Conservation (phyloP, 1,284 basidiomycete genomes). For the Mycena citricolor region DNA sequence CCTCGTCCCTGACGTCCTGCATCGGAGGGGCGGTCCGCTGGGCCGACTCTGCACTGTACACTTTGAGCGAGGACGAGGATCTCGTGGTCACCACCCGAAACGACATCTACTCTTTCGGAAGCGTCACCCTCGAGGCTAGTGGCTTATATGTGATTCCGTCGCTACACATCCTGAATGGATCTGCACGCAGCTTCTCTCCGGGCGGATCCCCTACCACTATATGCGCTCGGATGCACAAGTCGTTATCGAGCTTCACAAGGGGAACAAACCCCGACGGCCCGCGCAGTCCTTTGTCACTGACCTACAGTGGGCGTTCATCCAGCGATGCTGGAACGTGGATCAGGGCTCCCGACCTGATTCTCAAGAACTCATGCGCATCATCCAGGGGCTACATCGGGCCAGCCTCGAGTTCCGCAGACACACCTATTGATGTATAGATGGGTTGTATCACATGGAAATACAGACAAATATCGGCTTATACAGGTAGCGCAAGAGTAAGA, state of each 20-base stretch:
- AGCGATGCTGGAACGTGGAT: slow-evolving; percentile 38
- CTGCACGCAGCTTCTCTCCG: slow-evolving; percentile 35
- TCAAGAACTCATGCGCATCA: slow-evolving; percentile 25
- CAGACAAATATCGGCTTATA: too few relatives aligned
- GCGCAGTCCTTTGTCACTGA: slow-evolving; percentile 38
- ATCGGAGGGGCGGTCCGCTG: slow-evolving; percentile 41
- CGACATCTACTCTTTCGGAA: slow-evolving; percentile 44
- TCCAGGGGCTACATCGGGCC: slow-evolving; percentile 24
- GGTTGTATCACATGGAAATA: too few relatives aligned
- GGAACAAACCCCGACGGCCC: slow-evolving; percentile 40
- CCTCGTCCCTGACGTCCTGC: slow-evolving; percentile 28
- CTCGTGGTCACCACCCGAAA: slow-evolving; percentile 29
- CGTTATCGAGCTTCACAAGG: slow-evolving; percentile 40
- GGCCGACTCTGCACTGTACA: slow-evolving; percentile 37
- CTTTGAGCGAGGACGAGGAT: slow-evolving; percentile 24
- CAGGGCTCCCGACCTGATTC: slow-evolving; percentile 30
- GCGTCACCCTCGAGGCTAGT: slow-evolving; percentile 41
- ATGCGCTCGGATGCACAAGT: slow-evolving; percentile 41
- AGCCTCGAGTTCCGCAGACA: slow-evolving; percentile 28
- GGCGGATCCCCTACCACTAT: slow-evolving; percentile 41
- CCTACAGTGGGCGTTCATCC: slow-evolving; percentile 40
- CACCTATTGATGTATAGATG: too few relatives aligned
- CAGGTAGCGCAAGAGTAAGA: too few relatives aligned
- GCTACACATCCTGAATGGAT: not conserved
- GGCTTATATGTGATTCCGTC: too few relatives aligned